Conservation (phyloP, 768 basidiomycete genomes). For the Boletus tomentosulus region DNA sequence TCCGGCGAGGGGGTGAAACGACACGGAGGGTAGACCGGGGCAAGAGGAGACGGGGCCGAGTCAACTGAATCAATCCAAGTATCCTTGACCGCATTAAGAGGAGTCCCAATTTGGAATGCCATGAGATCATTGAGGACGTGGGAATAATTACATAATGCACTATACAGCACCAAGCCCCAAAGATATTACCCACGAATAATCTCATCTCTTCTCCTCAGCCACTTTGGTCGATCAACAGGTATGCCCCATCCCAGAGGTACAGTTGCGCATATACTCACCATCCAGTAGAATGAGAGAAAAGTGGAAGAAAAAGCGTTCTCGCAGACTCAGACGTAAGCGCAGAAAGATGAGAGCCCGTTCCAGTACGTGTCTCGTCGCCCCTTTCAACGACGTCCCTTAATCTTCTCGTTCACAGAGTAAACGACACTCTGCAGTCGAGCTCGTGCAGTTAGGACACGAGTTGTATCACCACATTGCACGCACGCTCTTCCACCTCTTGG, state of each 20-base stretch:
- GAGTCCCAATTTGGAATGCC: background rate
- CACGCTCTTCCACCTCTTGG: conserved; percentile 25
- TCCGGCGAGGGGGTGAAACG: background rate
- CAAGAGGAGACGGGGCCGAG: background rate
- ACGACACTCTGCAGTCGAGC: conserved; percentile 24
- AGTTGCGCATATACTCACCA: background rate
- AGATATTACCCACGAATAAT: conserved; percentile 14
- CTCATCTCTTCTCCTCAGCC: conserved; percentile 19
- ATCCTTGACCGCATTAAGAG: conserved; percentile 10
- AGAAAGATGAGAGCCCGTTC: conserved; percentile 96
- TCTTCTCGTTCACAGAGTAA: conserved; percentile 33
- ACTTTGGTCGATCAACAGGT: conserved; percentile 32
- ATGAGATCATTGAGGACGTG: conserved; percentile 16
- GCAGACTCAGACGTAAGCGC: conserved; percentile 90
- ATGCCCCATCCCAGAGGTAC: background rate
- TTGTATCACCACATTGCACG: conserved; percentile 18
- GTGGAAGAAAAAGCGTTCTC: conserved; percentile 95
- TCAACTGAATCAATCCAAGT: background rate
- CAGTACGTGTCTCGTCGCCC: conserved; percentile 51
- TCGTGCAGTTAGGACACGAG: conserved; percentile 19
- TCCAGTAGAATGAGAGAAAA: conserved; percentile 80
- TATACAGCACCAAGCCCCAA: conserved; percentile 36
- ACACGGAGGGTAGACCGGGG: conserved; percentile 1
- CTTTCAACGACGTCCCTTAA: background rate
- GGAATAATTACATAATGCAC: conserved; percentile 26